These are phyloP conservation scores for Alternaria dauci DNA, from an alignment of 2,329 filamentous ascomycete genomes.

Conservation along the genomic window DNA sequence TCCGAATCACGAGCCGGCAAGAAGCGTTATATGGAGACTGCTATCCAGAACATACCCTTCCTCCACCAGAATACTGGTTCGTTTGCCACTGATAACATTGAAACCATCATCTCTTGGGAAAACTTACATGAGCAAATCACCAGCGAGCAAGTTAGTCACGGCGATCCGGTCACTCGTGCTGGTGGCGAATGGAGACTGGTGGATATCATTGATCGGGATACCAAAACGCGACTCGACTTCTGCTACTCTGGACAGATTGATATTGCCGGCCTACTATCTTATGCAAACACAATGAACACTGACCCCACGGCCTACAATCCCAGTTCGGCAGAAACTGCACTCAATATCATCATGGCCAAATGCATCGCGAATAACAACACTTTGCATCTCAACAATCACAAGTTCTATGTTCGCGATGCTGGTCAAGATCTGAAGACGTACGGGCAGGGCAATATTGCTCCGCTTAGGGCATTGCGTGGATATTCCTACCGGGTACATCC, in stretches of 20 bases:
- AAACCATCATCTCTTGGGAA: slow-evolving; percentile 20
- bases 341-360: neutral
- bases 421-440: neutral
- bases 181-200: too few relatives aligned
- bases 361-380: neutral
- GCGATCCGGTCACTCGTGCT: too few relatives aligned
- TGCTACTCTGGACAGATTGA: too few relatives aligned
- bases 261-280: neutral
- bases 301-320: neutral
- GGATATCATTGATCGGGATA: too few relatives aligned
- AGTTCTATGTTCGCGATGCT: neutral
- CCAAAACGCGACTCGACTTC: too few relatives aligned
- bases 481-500: slow-evolving; percentile 23
- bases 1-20: too few relatives aligned
- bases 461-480: slow-evolving; percentile 12
- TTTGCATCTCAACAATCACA: neutral
- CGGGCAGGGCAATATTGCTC: neutral
- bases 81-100: slow-evolving; percentile 11
- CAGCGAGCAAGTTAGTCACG: too few relatives aligned
- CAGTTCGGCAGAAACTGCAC: neutral
- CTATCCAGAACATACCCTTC: neutral
- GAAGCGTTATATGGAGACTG: neutral
- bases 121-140: slow-evolving; percentile 9
- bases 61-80: neutral
- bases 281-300: neutral